Evolutionary conservation across 2,329 filamentous ascomycete species (phyloP).

Genomic region (Lecanicillium sp.): DNA sequence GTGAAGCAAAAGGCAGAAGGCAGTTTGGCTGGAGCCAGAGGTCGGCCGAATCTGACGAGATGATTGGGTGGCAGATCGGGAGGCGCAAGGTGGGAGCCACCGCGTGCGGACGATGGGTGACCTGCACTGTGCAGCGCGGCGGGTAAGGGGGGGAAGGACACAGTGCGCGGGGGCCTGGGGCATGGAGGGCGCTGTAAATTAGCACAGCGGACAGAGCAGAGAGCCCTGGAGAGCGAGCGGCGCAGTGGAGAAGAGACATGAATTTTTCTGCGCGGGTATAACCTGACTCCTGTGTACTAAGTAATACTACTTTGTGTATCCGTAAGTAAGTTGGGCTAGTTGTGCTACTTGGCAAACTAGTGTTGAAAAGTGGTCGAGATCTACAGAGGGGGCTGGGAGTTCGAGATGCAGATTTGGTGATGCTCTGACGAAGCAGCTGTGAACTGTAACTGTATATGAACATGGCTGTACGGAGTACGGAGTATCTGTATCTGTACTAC

Average conservation of each 20-base stretch:
- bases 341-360: too few species aligned
- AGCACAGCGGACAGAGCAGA: background rate
- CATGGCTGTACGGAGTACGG: too few species aligned
- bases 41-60: conserved; percentile 8
- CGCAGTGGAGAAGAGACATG: background rate
- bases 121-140: background rate
- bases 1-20: conserved; percentile 6
- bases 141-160: background rate
- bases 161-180: background rate
- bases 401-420: too few species aligned
- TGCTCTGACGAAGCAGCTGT: too few species aligned
- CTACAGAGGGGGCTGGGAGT: too few species aligned
- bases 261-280: background rate
- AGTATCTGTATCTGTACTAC: too few species aligned
- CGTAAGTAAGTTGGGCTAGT: too few species aligned
- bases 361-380: too few species aligned
- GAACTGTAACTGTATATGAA: too few species aligned
- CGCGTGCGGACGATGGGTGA: background rate
- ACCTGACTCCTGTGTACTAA: too few species aligned
- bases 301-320: too few species aligned
- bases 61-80: conserved; percentile 10
- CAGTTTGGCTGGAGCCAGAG: background rate
- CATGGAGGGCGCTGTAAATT: background rate
- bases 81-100: background rate
- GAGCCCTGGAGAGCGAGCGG: background rate